These are phyloP conservation scores for Arachnopeziza araneosa DNA, from an alignment of 2,329 filamentous ascomycete species.

Conservation along the genomic window DNA sequence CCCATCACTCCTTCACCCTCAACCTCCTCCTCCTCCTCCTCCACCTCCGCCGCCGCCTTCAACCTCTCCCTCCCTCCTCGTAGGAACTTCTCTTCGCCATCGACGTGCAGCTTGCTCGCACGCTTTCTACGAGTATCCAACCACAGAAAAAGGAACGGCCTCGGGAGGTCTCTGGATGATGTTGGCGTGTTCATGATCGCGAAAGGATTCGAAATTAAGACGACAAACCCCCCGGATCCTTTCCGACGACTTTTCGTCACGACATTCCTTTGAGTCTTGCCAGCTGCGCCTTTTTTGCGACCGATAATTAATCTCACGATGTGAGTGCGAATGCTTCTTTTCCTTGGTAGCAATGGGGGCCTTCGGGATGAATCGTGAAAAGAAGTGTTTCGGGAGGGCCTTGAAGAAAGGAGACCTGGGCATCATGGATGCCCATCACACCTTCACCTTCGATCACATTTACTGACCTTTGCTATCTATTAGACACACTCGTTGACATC, in stretches of 20 bases:
- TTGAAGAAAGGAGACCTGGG: neutral
- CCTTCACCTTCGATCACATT: conserved; percentile 10
- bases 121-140: conserved; percentile 11
- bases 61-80: neutral
- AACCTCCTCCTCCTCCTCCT: neutral
- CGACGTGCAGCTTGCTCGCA: conserved; percentile 21
- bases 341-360: neutral
- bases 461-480: conserved; percentile 19
- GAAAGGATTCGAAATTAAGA: conserved; percentile 19
- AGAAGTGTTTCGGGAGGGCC: too few relatives aligned
- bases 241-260: conserved; percentile 32
- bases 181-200: conserved; percentile 26
- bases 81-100: conserved; percentile 1
- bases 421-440: conserved; percentile 25
- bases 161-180: conserved; percentile 30
- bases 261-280: conserved; percentile 31
- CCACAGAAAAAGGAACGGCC: conserved; percentile 17
- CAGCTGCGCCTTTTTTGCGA: conserved; percentile 20
- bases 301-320: conserved; percentile 24
- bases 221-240: conserved; percentile 12
- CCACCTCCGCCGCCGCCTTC: neutral
- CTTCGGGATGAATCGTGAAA: neutral
- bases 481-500: conserved; percentile 46
- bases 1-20: neutral
- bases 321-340: conserved; percentile 25